Percentiles rank a stretch among this genome's conserved stretches.
These are phyloP conservation scores for Taiwanofungus camphoratus DNA, from an alignment of 1,284 basidiomycete genomes.

Conservation along the genomic window DNA sequence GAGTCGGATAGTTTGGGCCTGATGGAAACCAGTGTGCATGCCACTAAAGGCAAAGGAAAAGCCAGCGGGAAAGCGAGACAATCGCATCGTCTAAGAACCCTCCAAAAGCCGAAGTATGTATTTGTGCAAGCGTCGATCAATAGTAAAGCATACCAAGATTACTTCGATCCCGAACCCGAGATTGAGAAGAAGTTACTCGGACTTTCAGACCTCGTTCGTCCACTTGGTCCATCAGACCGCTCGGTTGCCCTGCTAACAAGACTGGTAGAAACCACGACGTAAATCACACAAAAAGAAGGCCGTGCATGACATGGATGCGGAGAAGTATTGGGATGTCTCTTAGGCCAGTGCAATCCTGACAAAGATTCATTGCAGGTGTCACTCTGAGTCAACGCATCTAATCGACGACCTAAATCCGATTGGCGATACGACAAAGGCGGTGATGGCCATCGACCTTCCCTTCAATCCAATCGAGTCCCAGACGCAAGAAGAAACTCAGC, in stretches of 20 bases:
- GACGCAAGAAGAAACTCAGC: constrained; percentile 50
- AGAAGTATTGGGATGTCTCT: constrained; percentile 17
- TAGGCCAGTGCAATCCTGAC: constrained; percentile 8
- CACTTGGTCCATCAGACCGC: constrained; percentile 1
- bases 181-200: constrained; percentile 57
- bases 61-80: constrained; percentile 22
- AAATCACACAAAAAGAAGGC: constrained; percentile 17
- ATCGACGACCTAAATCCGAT: no score
- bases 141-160: constrained; percentile 49
- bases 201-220: constrained; percentile 49
- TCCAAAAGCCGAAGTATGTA: constrained; percentile 50
- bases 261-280: constrained; percentile 26
- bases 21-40: constrained; percentile 34
- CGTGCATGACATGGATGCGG: constrained; percentile 10
- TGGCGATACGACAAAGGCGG: not conserved
- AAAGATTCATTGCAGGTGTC: constrained; percentile 7
- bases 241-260: constrained; percentile 6
- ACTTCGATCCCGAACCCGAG: constrained; percentile 57
- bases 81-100: constrained; percentile 38
- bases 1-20: constrained; percentile 48
- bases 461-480: constrained; percentile 30
- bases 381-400: no score
- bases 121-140: constrained; percentile 46
- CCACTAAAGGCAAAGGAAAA: constrained; percentile 40
- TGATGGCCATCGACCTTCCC: constrained; percentile 4